Conservation (phyloP, 768 basidiomycete species). For the Hygrocybe punicea region DNA sequence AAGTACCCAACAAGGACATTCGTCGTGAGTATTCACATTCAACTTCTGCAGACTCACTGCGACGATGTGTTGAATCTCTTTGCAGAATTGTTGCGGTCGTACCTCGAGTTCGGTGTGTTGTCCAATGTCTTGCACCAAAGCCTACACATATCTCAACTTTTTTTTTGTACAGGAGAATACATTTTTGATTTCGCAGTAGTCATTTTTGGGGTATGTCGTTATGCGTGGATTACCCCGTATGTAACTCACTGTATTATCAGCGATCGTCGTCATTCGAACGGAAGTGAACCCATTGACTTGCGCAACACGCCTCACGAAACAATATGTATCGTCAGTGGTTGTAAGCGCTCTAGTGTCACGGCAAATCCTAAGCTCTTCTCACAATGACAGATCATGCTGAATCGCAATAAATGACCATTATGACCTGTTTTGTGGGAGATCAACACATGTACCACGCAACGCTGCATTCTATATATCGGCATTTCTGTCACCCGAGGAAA, state of each 20-base stretch:
- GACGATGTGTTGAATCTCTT: background rate
- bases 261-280: conserved; percentile 75
- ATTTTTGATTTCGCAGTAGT: conserved; percentile 84
- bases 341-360: background rate
- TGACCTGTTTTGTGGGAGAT: background rate
- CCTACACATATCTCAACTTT: no score
- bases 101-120: conserved; percentile 74
- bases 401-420: background rate
- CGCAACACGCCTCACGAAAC: no score
- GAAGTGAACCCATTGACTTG: conserved; percentile 23
- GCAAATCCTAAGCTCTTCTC: background rate
- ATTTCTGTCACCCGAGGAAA: conserved; percentile 71
- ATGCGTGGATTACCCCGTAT: conserved; percentile 3
- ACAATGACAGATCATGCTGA: no score
- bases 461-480: background rate
- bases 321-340: no score
- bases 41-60: background rate
- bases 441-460: background rate
- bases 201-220: conserved; percentile 62
- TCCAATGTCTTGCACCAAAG: background rate
- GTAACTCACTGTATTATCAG: conserved; percentile 33
- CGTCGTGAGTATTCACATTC: conserved; percentile 56
- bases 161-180: conserved; percentile 66
- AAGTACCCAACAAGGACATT: conserved; percentile 84
- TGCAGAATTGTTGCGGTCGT: conserved; percentile 67